Percentiles rank a stretch among this genome's conserved stretches.
Evolutionary conservation across 352 stramenopile genomes (phyloP).

Genomic region (Phytophthora ramorum): DNA sequence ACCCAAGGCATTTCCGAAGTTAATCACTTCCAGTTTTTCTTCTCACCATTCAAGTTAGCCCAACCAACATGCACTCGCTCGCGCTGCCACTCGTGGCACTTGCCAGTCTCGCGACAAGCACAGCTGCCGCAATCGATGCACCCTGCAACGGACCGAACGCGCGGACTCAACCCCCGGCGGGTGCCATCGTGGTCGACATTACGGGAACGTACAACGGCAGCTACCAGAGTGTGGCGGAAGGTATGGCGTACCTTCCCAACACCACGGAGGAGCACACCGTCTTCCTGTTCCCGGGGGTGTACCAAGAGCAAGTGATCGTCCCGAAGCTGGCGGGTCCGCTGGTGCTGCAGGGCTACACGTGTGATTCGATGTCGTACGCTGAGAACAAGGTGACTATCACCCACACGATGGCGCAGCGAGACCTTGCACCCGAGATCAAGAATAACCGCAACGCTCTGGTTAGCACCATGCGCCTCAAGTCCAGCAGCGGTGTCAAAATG

Average conservation of each 20-base stretch:
- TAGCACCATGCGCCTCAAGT: slow-evolving; percentile 22
- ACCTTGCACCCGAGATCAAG: slow-evolving; percentile 5
- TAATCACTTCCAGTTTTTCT: no score
- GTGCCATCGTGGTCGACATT: slow-evolving; percentile 20
- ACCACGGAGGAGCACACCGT: slow-evolving; percentile 21
- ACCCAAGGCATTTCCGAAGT: no score
- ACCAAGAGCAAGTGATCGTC: slow-evolving; percentile 21
- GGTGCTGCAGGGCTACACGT: slow-evolving; percentile 6
- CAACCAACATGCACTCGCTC: slow-evolving; percentile 13
- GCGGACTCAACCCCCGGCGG: slow-evolving; percentile 1
- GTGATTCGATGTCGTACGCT: slow-evolving; percentile 12
- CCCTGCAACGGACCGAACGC: slow-evolving; percentile 17
- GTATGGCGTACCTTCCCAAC: slow-evolving; percentile 20
- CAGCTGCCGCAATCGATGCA: background rate
- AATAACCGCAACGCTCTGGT: slow-evolving; percentile 8
- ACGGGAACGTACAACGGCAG: slow-evolving; percentile 12
- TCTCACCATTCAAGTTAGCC: background rate
- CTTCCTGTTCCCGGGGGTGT: slow-evolving; percentile 23
- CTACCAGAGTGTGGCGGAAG: slow-evolving; percentile 17
- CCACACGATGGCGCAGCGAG: slow-evolving; percentile 16
- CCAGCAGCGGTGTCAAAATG: slow-evolving; percentile 16
- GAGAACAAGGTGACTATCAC: slow-evolving; percentile 23
- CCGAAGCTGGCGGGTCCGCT: slow-evolving; percentile 15
- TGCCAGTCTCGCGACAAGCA: slow-evolving; percentile 1
- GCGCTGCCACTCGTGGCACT: background rate